Conservation (phyloP, 495 filamentous ascomycete genomes). For the Penicillium riverlandense region DNA sequence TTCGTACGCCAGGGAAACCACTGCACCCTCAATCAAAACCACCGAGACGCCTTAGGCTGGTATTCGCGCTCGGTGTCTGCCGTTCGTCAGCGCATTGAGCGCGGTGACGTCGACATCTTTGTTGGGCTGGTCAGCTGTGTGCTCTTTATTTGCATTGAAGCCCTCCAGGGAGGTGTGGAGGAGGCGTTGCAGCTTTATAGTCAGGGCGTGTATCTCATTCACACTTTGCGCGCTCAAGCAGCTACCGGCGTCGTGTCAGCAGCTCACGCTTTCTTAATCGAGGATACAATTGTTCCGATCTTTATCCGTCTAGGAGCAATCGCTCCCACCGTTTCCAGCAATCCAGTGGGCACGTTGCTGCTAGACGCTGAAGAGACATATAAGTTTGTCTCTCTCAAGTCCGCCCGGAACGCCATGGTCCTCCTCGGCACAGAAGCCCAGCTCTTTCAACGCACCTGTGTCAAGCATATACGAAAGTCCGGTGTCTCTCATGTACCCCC, state of each 20-base stretch:
- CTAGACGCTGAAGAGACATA: background rate
- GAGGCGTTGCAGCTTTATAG: slow-evolving; percentile 27
- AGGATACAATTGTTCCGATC: slow-evolving; percentile 30
- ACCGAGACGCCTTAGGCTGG: slow-evolving; percentile 33
- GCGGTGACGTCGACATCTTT: slow-evolving; percentile 21
- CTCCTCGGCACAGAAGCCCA: slow-evolving; percentile 12
- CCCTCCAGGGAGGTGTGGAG: slow-evolving; percentile 32
- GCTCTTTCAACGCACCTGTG: slow-evolving; percentile 15
- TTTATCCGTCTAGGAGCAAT: slow-evolving; percentile 27
- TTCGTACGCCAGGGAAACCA: slow-evolving; percentile 6
- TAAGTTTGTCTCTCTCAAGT: slow-evolving; percentile 19
- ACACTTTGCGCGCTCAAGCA: slow-evolving; percentile 18
- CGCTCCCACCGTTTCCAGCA: slow-evolving; percentile 3
- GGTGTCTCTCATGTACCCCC: slow-evolving; percentile 2
- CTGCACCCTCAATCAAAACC: slow-evolving; percentile 30
- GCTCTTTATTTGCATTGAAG: slow-evolving; percentile 53
- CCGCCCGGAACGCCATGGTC: slow-evolving; percentile 26
- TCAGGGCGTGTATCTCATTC: slow-evolving; percentile 29
- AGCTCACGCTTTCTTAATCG: slow-evolving; percentile 12
- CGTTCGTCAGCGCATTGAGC: slow-evolving; percentile 38
- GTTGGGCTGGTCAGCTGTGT: slow-evolving; percentile 46
- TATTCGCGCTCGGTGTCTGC: slow-evolving; percentile 41
- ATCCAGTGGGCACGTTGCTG: slow-evolving; percentile 7
- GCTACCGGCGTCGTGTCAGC: slow-evolving; percentile 7
- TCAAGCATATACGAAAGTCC: slow-evolving; percentile 3